phyloP scores from a whole-genome alignment of 2,329 filamentous ascomycete species.

The Sporothrix pallida region DNA sequence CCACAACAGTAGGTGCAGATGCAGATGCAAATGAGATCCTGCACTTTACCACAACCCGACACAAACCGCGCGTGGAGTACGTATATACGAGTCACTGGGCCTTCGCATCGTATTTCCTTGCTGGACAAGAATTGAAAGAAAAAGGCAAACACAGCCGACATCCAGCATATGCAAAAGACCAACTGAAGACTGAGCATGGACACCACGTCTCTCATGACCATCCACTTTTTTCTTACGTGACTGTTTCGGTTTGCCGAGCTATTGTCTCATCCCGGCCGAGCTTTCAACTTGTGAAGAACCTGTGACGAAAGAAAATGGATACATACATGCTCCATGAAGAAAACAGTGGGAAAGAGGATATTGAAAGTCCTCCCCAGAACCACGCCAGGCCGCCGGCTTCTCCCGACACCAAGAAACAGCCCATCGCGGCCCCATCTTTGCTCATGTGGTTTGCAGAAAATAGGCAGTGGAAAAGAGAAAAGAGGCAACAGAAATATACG shows the following conservation, averaged over 20 bases:
- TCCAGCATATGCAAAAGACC: not conserved
- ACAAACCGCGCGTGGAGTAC: not conserved
- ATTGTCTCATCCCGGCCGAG: conserved; percentile 7
- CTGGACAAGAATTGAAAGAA: not conserved
- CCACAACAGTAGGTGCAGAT: not conserved
- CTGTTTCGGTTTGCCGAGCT: conserved; percentile 11
- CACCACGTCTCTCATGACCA: not conserved
- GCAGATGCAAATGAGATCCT: not conserved
- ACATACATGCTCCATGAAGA: not conserved
- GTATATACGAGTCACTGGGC: not conserved
- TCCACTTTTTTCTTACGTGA: not conserved
- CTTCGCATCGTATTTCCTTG: not conserved
- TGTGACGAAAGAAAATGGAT: not conserved
- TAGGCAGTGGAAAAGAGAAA: not conserved
- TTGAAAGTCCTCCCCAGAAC: not conserved
- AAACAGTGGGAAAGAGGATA: not conserved
- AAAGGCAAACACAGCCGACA: not conserved
- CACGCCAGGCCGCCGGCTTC: conserved; percentile 24
- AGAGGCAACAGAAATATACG: not conserved
- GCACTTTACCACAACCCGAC: not conserved
- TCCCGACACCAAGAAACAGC: conserved; percentile 16
- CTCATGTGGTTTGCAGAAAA: conserved; percentile 13
- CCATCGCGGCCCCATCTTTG: not conserved
- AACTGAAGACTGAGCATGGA: not conserved
- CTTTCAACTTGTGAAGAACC: conserved; percentile 13